phyloP scores from a whole-genome alignment of 306 rosid genomes.

The Arachis stenosperma region DNA sequence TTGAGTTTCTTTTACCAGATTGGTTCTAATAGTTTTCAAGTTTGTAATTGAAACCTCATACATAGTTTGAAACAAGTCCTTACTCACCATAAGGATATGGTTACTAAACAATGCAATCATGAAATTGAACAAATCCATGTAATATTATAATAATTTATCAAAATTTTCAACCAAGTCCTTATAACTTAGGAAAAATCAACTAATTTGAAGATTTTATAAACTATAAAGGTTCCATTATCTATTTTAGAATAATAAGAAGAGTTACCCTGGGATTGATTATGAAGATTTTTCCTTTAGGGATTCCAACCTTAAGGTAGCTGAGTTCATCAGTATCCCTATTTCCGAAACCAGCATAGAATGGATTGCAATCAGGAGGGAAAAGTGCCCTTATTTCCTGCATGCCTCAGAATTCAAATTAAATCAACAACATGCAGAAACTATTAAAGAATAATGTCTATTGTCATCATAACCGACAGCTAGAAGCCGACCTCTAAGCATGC shows the following conservation, averaged over 20 bases:
- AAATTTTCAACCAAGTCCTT: not conserved
- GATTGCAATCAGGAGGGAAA: slow-evolving; percentile 89
- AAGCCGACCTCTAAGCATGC: slow-evolving; percentile 87
- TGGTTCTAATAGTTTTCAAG: not conserved
- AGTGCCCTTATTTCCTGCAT: slow-evolving; percentile 78
- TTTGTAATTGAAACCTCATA: not conserved
- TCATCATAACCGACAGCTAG: slow-evolving; percentile 24
- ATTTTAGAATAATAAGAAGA: slow-evolving; percentile 19
- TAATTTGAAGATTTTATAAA: too few species aligned
- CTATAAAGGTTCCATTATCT: not conserved
- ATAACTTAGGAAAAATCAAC: not conserved
- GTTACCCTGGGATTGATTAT: slow-evolving; percentile 88
- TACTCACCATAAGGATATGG: not conserved
- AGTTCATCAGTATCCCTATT: slow-evolving; percentile 91
- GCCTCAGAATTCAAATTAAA: slow-evolving; percentile 30
- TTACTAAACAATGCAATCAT: not conserved
- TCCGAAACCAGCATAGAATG: slow-evolving; percentile 99
- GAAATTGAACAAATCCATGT: not conserved
- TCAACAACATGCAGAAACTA: slow-evolving; percentile 25
- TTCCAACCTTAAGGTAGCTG: slow-evolving; percentile 93
- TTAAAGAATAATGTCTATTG: slow-evolving; percentile 20
- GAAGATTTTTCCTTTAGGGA: slow-evolving; percentile 86
- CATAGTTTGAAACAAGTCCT: too few species aligned
- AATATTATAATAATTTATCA: not conserved
- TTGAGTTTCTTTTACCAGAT: not conserved